These are phyloP conservation scores for Lasiodiplodia sp. DNA, from an alignment of 2,329 filamentous ascomycete genomes.

Conservation along the genomic window DNA sequence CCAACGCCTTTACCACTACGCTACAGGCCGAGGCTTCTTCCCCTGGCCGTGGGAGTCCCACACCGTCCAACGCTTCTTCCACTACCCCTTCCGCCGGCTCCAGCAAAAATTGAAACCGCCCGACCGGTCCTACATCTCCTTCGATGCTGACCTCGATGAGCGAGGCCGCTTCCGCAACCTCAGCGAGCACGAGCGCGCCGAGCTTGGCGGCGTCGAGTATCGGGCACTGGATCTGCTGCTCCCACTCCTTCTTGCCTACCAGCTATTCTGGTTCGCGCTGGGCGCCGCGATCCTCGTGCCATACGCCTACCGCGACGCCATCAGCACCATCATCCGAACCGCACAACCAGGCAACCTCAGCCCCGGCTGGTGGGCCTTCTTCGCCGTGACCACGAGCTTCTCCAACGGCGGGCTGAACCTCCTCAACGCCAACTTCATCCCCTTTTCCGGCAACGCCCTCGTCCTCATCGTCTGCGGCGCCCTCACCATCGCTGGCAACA, in stretches of 20 bases:
- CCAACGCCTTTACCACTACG: constrained; percentile 38
- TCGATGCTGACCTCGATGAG: constrained; percentile 41
- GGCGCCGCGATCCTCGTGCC: constrained; percentile 33
- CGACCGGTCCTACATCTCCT: constrained; percentile 42
- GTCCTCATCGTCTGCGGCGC: constrained; percentile 59
- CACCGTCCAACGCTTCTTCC: constrained; percentile 37
- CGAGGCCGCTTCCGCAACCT: constrained; percentile 45
- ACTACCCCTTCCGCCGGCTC: constrained; percentile 35
- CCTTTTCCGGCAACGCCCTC: constrained; percentile 51
- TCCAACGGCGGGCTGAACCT: constrained; percentile 45
- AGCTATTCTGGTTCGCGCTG: constrained; percentile 41
- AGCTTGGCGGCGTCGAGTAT: constrained; percentile 54
- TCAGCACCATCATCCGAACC: constrained; percentile 25
- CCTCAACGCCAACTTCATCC: constrained; percentile 42
- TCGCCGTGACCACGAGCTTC: constrained; percentile 41
- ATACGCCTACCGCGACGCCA: constrained; percentile 31
- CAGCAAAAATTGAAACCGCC: constrained; percentile 37
- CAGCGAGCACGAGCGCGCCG: constrained; percentile 51
- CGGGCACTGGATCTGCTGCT: constrained; percentile 38
- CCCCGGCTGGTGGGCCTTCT: constrained; percentile 41
- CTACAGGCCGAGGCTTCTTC: constrained; percentile 40
- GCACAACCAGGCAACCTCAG: constrained; percentile 38
- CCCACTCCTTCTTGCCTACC: constrained; percentile 36
- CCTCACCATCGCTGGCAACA: constrained; percentile 70
- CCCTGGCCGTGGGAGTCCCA: constrained; percentile 43